Conservation (phyloP, 2,329 filamentous ascomycete species). For the Paracoccidioides lutzii region DNA sequence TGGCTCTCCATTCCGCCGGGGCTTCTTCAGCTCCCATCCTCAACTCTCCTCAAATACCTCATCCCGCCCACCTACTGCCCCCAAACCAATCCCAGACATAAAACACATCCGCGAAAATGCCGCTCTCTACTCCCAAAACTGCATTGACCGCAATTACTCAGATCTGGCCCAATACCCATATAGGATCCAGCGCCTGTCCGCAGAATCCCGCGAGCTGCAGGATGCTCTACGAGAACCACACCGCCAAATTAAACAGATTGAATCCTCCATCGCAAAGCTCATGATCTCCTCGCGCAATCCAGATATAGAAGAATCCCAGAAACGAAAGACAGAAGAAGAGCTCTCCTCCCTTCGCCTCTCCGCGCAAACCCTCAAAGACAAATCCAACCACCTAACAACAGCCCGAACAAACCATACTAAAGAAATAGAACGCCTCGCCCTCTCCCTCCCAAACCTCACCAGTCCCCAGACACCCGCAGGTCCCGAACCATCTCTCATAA, state of each 20-base stretch:
- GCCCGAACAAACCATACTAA: conserved; percentile 26
- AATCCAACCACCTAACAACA: conserved; percentile 20
- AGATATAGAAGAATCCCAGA: conserved; percentile 4
- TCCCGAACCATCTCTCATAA: conserved; percentile 50
- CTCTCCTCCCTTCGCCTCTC: conserved; percentile 22
- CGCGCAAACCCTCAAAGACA: conserved; percentile 28
- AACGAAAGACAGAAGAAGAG: conserved; percentile 8
- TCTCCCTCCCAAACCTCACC: conserved; percentile 77
- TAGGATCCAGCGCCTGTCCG: conserved; percentile 35
- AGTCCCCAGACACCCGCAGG: conserved; percentile 62
- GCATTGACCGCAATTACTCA: conserved; percentile 70
- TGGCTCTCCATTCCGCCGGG: neutral
- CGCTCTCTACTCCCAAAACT: conserved; percentile 69
- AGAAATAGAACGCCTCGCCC: conserved; percentile 62
- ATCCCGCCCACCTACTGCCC: conserved; percentile 52
- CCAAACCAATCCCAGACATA: conserved; percentile 67
- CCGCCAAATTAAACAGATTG: conserved; percentile 32
- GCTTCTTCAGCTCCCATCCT: neutral
- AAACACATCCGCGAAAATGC: conserved; percentile 83
- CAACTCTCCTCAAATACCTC: conserved; percentile 9
- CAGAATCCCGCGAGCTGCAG: conserved; percentile 27
- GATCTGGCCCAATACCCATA: conserved; percentile 39
- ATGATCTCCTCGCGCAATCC: conserved; percentile 13
- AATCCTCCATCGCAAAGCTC: conserved; percentile 27
- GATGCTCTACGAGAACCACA: conserved; percentile 28